Evolutionary conservation across 2,329 filamentous ascomycete genomes (phyloP).

Genomic region (Penicillium sp.): DNA sequence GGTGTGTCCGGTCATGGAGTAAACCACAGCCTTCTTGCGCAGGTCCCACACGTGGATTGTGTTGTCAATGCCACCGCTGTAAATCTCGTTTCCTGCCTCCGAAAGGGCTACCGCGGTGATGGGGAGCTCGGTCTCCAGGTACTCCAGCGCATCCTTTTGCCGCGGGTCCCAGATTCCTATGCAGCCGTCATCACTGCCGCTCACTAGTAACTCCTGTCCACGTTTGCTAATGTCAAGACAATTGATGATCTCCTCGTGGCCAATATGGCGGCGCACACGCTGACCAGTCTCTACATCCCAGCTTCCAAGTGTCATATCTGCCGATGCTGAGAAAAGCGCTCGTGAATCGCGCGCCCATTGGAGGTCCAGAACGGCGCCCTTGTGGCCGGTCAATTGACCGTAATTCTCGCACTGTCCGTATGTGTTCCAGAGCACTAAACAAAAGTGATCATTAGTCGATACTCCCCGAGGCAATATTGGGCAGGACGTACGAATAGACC

Average conservation of each 20-base stretch:
- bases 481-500: slow-evolving; percentile 70
- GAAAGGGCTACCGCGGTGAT: slow-evolving; percentile 89
- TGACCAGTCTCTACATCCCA: slow-evolving; percentile 94
- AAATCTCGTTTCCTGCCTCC: slow-evolving; percentile 93
- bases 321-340: slow-evolving; percentile 86
- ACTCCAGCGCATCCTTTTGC: slow-evolving; percentile 82
- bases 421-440: slow-evolving; percentile 86
- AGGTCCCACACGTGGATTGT: slow-evolving; percentile 97
- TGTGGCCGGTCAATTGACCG: slow-evolving; percentile 82
- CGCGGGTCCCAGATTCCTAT: slow-evolving; percentile 96
- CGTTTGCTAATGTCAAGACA: slow-evolving; percentile 82
- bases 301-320: slow-evolving; percentile 88
- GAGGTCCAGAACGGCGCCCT: slow-evolving; percentile 84
- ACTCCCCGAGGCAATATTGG: not conserved
- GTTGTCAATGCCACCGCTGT: slow-evolving; percentile 92
- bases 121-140: slow-evolving; percentile 87
- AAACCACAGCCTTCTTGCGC: slow-evolving; percentile 83
- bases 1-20: slow-evolving; percentile 83
- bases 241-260: slow-evolving; percentile 96
- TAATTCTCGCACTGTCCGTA: slow-evolving; percentile 95
- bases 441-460: not conserved
- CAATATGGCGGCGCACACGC: slow-evolving; percentile 85
- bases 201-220: slow-evolving; percentile 86
- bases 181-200: slow-evolving; percentile 87
- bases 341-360: slow-evolving; percentile 96